Conservation (phyloP, 768 basidiomycete genomes). For the Porpolomopsis calyptriformis region DNA sequence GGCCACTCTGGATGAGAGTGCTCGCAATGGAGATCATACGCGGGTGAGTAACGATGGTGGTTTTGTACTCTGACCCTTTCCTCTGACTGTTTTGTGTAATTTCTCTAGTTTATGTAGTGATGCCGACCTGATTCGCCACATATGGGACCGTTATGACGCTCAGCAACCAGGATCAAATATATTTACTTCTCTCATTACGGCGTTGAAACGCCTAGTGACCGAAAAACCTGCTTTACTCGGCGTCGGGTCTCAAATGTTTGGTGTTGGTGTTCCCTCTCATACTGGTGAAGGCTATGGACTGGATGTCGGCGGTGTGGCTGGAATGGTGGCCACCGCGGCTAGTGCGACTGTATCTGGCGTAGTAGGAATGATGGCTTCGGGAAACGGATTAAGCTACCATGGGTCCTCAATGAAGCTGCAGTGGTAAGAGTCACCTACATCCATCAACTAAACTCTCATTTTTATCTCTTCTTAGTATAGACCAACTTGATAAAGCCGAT, state of each 20-base stretch:
- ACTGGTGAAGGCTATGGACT: conserved; percentile 38
- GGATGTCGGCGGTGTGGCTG: conserved; percentile 61
- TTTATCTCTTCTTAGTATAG: conserved; percentile 50
- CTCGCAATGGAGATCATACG: conserved; percentile 88
- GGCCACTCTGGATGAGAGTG: conserved; percentile 81
- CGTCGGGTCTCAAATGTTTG: conserved; percentile 67
- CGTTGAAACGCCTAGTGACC: conserved; percentile 77
- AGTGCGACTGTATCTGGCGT: conserved; percentile 78
- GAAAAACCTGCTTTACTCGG: conserved; percentile 85
- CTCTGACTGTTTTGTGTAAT: neutral
- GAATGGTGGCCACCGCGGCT: conserved; percentile 74
- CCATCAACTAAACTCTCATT: conserved; percentile 4
- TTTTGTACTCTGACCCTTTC: neutral
- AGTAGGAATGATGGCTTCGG: conserved; percentile 73
- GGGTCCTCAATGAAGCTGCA: conserved; percentile 80
- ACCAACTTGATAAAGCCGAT: conserved; percentile 96
- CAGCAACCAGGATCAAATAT: conserved; percentile 53
- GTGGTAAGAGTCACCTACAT: conserved; percentile 44
- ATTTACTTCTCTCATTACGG: conserved; percentile 67
- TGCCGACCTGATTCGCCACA: conserved; percentile 61
- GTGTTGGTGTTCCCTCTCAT: conserved; percentile 51
- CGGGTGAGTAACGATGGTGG: conserved; percentile 38
- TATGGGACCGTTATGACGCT: conserved; percentile 74
- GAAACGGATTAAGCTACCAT: conserved; percentile 60
- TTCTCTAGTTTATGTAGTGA: conserved; percentile 60